Evolutionary conservation across 2,329 filamentous ascomycete genomes (phyloP).

Genomic region (Ophiocordyceps sinensis): DNA sequence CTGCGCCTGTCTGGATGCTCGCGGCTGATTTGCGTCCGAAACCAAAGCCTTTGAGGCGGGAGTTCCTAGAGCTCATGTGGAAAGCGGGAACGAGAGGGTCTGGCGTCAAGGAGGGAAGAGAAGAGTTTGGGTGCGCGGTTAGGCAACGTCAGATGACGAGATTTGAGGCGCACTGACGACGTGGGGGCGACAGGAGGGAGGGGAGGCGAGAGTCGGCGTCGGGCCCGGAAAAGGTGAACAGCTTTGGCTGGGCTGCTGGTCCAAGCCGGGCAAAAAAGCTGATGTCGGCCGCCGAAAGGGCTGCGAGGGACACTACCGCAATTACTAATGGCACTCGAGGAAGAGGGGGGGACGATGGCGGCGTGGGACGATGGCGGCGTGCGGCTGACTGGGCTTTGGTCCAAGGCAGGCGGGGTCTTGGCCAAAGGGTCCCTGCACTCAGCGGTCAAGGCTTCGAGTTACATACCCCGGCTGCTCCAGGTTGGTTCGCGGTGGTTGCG

Average conservation of each 20-base stretch:
- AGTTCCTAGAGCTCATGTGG: constrained; percentile 65
- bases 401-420: neutral
- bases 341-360: neutral
- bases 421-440: neutral
- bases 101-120: neutral
- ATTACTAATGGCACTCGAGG: neutral
- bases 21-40: constrained; percentile 63
- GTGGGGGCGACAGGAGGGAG: neutral
- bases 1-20: constrained; percentile 36
- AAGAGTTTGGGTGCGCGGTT: neutral
- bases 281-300: neutral
- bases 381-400: neutral
- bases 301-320: neutral
- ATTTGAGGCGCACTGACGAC: neutral
- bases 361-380: neutral
- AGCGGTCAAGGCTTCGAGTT: neutral
- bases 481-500: no score
- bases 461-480: no score
- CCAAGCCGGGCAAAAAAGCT: constrained; percentile 1
- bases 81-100: constrained; percentile 12
- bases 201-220: neutral
- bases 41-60: constrained; percentile 65
- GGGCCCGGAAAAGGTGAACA: constrained; percentile 1
- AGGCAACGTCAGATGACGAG: constrained; percentile 1
- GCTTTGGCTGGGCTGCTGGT: constrained; percentile 2